Conservation (phyloP, 371 early-diverging fungal species). For the Capillidium heterosporum region DNA sequence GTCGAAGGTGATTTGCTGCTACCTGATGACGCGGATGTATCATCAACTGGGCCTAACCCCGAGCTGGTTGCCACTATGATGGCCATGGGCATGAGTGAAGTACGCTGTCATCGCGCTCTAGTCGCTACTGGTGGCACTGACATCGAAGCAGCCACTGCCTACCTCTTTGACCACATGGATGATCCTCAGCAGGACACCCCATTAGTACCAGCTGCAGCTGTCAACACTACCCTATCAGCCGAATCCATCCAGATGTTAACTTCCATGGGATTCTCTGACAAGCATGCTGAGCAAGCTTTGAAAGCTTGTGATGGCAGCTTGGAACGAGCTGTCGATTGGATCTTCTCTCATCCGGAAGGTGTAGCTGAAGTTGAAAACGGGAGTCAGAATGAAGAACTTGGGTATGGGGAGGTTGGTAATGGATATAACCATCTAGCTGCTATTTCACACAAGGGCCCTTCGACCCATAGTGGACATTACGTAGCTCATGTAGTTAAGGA, state of each 20-base stretch:
- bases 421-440: conserved; percentile 59
- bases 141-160: conserved; percentile 77
- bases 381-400: conserved; percentile 4
- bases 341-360: conserved; percentile 77
- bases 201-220: conserved; percentile 9
- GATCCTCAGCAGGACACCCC: conserved; percentile 31
- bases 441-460: conserved; percentile 93
- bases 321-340: conserved; percentile 88
- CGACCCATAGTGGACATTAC: conserved; percentile 92
- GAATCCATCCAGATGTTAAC: conserved; percentile 37
- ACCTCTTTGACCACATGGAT: conserved; percentile 92
- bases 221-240: conserved; percentile 8
- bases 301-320: conserved; percentile 60
- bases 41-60: conserved; percentile 24
- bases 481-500: conserved; percentile 64
- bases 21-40: background rate
- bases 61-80: conserved; percentile 48
- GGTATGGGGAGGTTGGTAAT: conserved; percentile 27
- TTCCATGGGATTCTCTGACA: conserved; percentile 80
- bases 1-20: conserved; percentile 47
- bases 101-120: conserved; percentile 63
- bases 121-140: conserved; percentile 59
- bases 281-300: conserved; percentile 68
- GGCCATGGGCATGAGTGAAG: conserved; percentile 81
- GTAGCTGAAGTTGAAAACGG: background rate